A percentile compares a stretch with the other conserved stretches of the same genome.
phyloP scores from a whole-genome alignment of 345 rosid genomes.

The Eucalyptus pumila region DNA sequence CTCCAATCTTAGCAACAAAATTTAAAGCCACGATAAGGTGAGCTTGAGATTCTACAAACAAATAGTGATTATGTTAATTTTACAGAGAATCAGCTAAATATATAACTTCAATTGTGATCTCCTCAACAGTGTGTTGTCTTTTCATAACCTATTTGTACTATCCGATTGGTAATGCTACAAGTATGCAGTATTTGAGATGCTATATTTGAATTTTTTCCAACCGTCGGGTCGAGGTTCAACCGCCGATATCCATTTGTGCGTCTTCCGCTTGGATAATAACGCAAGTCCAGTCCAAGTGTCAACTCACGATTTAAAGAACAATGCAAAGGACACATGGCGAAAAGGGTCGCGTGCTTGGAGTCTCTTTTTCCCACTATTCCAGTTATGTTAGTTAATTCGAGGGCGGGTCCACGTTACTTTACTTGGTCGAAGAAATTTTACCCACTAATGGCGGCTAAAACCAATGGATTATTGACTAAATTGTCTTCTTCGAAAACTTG shows the following conservation, averaged over 20 bases:
- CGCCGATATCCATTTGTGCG: neutral
- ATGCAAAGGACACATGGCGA: neutral
- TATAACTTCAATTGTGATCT: neutral
- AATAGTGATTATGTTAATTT: neutral
- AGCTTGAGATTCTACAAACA: too few species aligned
- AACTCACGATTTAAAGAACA: neutral
- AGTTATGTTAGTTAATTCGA: neutral
- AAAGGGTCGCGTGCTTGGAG: neutral
- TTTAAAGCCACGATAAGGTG: neutral
- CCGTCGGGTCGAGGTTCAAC: neutral
- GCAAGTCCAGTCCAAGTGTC: neutral
- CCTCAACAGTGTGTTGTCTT: neutral
- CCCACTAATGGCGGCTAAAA: neutral
- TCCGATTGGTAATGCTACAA: neutral
- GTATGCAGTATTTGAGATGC: neutral
- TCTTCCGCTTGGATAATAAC: neutral
- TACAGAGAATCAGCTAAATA: fast-evolving
- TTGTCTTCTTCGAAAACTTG: neutral
- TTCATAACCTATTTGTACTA: neutral
- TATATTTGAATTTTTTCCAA: neutral
- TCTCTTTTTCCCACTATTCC: neutral
- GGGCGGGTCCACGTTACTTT: neutral
- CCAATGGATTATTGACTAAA: neutral
- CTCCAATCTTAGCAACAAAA: neutral
- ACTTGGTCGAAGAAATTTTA: neutral